Evolutionary conservation across 371 early-diverging fungal genomes (phyloP).

Genomic region (Lichtheimia ramosa): DNA sequence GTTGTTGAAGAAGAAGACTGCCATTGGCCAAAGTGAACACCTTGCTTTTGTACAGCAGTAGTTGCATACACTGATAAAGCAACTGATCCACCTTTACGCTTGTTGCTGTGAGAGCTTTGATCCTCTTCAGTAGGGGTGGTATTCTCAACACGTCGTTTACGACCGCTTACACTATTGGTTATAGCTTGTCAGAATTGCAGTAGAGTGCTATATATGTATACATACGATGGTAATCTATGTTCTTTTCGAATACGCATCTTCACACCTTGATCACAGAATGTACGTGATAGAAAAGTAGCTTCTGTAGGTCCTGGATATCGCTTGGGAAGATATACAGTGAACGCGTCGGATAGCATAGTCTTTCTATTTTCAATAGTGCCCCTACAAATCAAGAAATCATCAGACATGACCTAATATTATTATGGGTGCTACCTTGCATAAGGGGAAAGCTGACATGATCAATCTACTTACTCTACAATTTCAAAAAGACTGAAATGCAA

Average conservation of each 20-base stretch:
- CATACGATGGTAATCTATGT: conserved; percentile 33
- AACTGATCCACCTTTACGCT: conserved; percentile 6
- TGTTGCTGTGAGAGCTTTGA: not conserved
- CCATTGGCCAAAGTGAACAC: conserved; percentile 22
- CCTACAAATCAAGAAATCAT: conserved; percentile 19
- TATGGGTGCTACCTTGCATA: not conserved
- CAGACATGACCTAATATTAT: not conserved
- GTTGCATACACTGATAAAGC: conserved; percentile 12
- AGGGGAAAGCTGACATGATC: not conserved
- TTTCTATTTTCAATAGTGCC: conserved; percentile 33
- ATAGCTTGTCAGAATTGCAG: not conserved
- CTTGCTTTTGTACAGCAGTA: conserved; percentile 8
- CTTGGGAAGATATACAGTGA: conserved; percentile 86
- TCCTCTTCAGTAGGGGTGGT: not conserved
- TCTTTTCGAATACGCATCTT: conserved; percentile 49
- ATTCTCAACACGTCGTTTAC: conserved; percentile 12
- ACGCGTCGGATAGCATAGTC: conserved; percentile 56
- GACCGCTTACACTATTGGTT: conserved; percentile 10
- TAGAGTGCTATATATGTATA: not conserved
- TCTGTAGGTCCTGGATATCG: conserved; percentile 89
- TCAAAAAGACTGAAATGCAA: conserved; percentile 90
- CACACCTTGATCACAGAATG: conserved; percentile 51
- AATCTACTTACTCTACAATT: conserved; percentile 64
- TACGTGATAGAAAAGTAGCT: conserved; percentile 46
- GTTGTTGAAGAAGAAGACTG: conserved; percentile 7